A percentile compares a stretch with the other conserved stretches of the same genome.
Conservation (phyloP, 257 asterid genomes). For the Salvia hispanica region DNA sequence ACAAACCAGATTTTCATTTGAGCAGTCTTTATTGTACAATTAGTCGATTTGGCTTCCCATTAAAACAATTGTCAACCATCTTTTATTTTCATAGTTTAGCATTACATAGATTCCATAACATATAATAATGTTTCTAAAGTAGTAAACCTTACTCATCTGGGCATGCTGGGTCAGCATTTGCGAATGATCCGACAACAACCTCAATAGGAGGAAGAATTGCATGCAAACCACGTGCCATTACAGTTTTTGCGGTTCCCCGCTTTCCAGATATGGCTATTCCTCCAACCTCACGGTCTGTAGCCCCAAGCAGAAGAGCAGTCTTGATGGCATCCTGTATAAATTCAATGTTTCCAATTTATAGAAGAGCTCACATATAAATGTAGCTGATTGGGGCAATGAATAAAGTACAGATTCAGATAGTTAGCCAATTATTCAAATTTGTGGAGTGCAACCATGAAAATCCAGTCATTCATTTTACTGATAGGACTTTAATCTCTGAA, state of each 20-base stretch:
- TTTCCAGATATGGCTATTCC: conserved; percentile 97
- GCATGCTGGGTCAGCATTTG: conserved; percentile 79
- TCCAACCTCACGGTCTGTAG: conserved; percentile 92
- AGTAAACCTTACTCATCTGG: conserved; percentile 78
- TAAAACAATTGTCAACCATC: conserved; percentile 4
- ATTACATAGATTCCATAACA: background rate
- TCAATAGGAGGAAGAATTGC: conserved; percentile 98
- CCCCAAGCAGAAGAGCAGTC: conserved; percentile 97
- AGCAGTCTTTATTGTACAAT: background rate
- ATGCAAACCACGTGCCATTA: conserved; percentile 98
- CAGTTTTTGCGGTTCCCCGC: conserved; percentile 98
- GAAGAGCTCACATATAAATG: background rate
- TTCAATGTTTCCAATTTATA: conserved; percentile 11
- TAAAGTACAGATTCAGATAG: conserved; percentile 4
- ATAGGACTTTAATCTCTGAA: background rate
- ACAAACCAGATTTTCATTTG: background rate
- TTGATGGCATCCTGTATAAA: conserved; percentile 86
- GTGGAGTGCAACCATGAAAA: conserved; percentile 9
- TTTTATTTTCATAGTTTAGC: background rate
- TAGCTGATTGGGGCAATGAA: background rate
- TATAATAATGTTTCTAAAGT: conserved; percentile 23
- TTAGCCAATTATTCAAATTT: background rate
- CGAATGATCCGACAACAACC: conserved; percentile 72
- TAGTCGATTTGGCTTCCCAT: background rate
- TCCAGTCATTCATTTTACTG: background rate